Evolutionary conservation across 495 filamentous ascomycete species (phyloP).

Genomic region (Penicillium pancosmium): DNA sequence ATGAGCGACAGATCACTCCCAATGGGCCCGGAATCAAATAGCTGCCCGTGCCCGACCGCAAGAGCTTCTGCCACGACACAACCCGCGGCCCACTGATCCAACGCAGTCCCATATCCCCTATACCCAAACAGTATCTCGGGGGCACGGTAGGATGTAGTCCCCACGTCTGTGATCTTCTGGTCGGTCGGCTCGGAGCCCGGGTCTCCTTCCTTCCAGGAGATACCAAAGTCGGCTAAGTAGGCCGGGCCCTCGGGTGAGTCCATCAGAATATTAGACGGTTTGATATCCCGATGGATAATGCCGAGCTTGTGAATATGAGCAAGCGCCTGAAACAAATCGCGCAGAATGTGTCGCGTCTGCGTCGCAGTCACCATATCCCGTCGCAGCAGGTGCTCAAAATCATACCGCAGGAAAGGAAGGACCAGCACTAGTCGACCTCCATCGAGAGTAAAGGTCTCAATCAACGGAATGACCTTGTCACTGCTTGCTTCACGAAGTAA

Average conservation of each 20-base stretch:
- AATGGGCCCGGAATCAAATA: slow-evolving; percentile 86
- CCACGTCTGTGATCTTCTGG: slow-evolving; percentile 86
- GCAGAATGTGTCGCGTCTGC: slow-evolving; percentile 54
- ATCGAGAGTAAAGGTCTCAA: slow-evolving; percentile 71
- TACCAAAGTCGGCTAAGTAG: slow-evolving; percentile 88
- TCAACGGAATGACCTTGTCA: slow-evolving; percentile 64
- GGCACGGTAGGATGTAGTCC: slow-evolving; percentile 86
- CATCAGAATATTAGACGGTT: slow-evolving; percentile 87
- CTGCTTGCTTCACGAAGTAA: slow-evolving; percentile 59
- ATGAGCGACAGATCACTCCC: slow-evolving; percentile 93
- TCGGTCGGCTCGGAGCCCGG: slow-evolving; percentile 61
- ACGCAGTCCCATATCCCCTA: slow-evolving; percentile 61
- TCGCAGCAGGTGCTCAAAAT: slow-evolving; percentile 65
- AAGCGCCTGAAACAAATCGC: slow-evolving; percentile 73
- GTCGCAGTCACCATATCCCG: slow-evolving; percentile 43
- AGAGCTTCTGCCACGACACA: slow-evolving; percentile 73
- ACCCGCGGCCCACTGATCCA: slow-evolving; percentile 93
- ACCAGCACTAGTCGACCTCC: slow-evolving; percentile 72
- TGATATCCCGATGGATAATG: slow-evolving; percentile 93
- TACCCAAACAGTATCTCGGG: slow-evolving; percentile 92
- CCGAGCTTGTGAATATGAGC: slow-evolving; percentile 67
- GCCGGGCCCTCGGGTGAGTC: slow-evolving; percentile 67
- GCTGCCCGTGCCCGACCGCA: slow-evolving; percentile 46
- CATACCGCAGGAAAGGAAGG: slow-evolving; percentile 80
- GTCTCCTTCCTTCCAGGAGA: slow-evolving; percentile 74